Conservation (phyloP, 108 stramenopile species). For the Stephanodiscus minutulus region DNA sequence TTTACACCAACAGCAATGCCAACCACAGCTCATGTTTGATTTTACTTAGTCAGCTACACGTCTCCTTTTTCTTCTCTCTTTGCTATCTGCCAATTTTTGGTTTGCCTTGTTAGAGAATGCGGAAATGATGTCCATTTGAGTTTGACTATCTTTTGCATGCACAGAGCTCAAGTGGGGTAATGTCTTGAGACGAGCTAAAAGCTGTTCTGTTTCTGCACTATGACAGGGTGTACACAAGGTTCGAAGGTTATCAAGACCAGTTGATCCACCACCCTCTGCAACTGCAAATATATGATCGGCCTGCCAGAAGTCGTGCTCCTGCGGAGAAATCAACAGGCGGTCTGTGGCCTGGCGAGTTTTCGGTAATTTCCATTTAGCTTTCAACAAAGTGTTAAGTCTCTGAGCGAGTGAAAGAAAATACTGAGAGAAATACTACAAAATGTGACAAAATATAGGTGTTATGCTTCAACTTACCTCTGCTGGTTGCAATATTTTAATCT, state of each 20-base stretch:
- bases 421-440: not conserved
- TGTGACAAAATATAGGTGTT: not conserved
- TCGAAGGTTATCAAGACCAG: conserved; percentile 70
- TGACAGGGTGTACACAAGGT: conserved; percentile 85
- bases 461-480: conserved; percentile 44
- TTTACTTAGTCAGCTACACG: not conserved
- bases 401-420: not conserved
- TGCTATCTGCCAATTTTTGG: not conserved
- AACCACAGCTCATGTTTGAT: too few relatives aligned
- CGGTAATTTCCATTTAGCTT: conserved; percentile 68
- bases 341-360: conserved; percentile 50
- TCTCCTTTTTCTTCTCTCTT: not conserved
- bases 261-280: conserved; percentile 77
- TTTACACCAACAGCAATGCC: too few relatives aligned
- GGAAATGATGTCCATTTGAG: conserved; percentile 32
- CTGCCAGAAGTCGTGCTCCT: conserved; percentile 84
- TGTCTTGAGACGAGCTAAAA: conserved; percentile 30
- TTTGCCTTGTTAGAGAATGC: conserved; percentile 16
- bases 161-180: conserved; percentile 1
- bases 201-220: conserved; percentile 50
- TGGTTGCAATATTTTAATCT: conserved; percentile 60
- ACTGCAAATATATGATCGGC: conserved; percentile 84
- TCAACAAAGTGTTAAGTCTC: conserved; percentile 63
- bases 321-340: conserved; percentile 59
- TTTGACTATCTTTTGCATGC: not conserved